phyloP scores from a whole-genome alignment of 1,139 yeast genomes.

The Keqinozyma sinolaborantium region DNA sequence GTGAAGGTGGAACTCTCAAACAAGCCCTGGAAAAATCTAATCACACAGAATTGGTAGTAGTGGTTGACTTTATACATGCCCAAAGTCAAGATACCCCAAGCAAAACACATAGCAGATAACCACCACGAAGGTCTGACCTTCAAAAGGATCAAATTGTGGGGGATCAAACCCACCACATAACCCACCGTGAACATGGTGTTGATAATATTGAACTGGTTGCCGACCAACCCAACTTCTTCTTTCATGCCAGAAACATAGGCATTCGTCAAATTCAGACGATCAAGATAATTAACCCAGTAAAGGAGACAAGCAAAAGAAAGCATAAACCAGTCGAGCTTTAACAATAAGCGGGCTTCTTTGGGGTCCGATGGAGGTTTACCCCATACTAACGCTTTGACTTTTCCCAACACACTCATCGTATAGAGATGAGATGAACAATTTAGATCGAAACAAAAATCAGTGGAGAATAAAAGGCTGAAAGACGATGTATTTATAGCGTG shows the following conservation, averaged over 20 bases:
- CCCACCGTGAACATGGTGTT: conserved; percentile 61
- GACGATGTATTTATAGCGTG: too few species aligned
- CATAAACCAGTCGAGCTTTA: conserved; percentile 56
- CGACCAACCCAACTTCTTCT: conserved; percentile 47
- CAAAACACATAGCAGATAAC: conserved; percentile 50
- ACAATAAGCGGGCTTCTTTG: conserved; percentile 35
- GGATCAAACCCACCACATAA: conserved; percentile 55
- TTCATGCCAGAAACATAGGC: conserved; percentile 65
- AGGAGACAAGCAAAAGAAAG: conserved; percentile 51
- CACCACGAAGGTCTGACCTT: conserved; percentile 52
- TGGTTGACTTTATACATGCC: conserved; percentile 44
- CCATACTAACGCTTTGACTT: conserved; percentile 22
- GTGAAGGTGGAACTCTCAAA: conserved; percentile 54
- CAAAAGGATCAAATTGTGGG: conserved; percentile 49
- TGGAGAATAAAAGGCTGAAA: too few species aligned
- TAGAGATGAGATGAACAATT: too few species aligned
- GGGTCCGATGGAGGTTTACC: conserved; percentile 37
- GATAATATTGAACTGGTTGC: conserved; percentile 45
- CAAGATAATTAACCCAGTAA: conserved; percentile 51
- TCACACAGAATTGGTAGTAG: conserved; percentile 43
- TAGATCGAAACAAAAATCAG: too few species aligned
- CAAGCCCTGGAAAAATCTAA: conserved; percentile 52
- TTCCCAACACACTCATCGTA: conserved; percentile 3
- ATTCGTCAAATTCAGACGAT: conserved; percentile 45
- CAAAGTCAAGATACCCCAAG: conserved; percentile 55